Evolutionary conservation across 1,284 basidiomycete genomes (phyloP).

Genomic region (Coniferiporia weirii): DNA sequence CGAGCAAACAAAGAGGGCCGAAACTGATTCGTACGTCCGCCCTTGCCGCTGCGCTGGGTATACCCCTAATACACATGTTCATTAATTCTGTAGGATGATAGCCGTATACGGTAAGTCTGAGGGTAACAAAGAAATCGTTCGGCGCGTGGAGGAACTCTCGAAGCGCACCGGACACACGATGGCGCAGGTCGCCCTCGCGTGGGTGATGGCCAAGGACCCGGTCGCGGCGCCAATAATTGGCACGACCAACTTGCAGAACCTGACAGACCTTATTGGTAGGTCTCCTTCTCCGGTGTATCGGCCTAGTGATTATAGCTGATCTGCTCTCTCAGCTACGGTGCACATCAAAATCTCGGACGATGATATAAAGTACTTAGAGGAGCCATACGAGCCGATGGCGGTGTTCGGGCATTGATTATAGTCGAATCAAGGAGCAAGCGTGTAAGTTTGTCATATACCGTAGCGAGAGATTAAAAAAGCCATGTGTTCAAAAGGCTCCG

Average conservation of each 20-base stretch:
- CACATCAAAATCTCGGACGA: slow-evolving; percentile 43
- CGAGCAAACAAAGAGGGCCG: slow-evolving; percentile 5
- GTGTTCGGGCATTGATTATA: neutral
- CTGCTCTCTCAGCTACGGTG: slow-evolving; percentile 28
- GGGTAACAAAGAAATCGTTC: too few relatives aligned
- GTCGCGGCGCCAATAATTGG: slow-evolving; percentile 52
- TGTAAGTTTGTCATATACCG: too few relatives aligned
- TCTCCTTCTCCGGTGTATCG: too few relatives aligned
- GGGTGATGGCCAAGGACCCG: slow-evolving; percentile 29
- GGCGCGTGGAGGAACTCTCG: too few relatives aligned
- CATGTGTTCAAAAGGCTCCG: too few relatives aligned
- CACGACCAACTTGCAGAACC: slow-evolving; percentile 42
- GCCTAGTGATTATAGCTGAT: neutral
- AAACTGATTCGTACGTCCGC: neutral
- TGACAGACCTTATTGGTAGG: slow-evolving; percentile 44
- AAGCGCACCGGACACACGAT: slow-evolving; percentile 27
- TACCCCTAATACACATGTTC: too few relatives aligned
- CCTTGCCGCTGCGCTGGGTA: too few relatives aligned
- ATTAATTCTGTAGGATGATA: too few relatives aligned
- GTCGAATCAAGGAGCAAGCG: too few relatives aligned
- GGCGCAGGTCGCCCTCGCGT: slow-evolving; percentile 35
- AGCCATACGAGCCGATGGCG: slow-evolving; percentile 25
- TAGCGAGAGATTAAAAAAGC: too few relatives aligned
- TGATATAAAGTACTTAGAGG: slow-evolving; percentile 43
- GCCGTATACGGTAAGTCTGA: too few relatives aligned